phyloP scores from a whole-genome alignment of 1,284 basidiomycete genomes.

The Sporisorium scitamineum region DNA sequence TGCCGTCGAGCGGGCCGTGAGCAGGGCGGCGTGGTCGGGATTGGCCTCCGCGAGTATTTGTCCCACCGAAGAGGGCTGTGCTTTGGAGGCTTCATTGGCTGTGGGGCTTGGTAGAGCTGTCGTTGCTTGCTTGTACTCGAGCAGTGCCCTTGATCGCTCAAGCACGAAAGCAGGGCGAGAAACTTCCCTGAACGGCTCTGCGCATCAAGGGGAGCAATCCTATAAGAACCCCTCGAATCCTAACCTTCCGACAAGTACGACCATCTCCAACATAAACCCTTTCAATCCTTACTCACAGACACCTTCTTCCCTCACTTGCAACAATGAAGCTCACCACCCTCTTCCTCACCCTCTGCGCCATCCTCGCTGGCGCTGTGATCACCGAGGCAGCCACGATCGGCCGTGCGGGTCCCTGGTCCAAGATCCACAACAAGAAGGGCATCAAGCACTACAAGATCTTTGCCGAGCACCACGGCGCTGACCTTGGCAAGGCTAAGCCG shows the following conservation, averaged over 20 bases:
- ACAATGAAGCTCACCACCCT: constrained; percentile 17
- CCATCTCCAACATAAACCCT: neutral
- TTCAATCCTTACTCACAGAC: no score
- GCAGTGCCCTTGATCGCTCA: neutral
- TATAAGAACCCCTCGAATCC: neutral
- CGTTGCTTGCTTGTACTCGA: neutral
- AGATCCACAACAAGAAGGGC: constrained; percentile 13
- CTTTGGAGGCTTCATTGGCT: neutral
- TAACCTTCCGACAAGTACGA: neutral
- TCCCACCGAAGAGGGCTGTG: neutral
- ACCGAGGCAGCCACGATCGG: constrained; percentile 11
- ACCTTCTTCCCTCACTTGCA: no score
- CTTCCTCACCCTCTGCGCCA: constrained; percentile 8
- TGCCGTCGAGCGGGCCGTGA: neutral
- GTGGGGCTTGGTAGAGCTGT: neutral
- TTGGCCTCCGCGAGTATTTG: neutral
- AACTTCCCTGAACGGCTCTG: neutral
- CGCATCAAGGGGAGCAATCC: neutral
- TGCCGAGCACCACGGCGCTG: neutral
- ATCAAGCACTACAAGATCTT: constrained; percentile 18
- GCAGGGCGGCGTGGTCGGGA: neutral
- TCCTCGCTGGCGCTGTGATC: constrained; percentile 9
- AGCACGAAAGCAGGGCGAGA: neutral
- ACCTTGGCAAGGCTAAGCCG: constrained; percentile 13
- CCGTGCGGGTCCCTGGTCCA: constrained; percentile 16